These are phyloP conservation scores for Geosmithia flava DNA, from an alignment of 2,329 filamentous ascomycete species.

Conservation along the genomic window DNA sequence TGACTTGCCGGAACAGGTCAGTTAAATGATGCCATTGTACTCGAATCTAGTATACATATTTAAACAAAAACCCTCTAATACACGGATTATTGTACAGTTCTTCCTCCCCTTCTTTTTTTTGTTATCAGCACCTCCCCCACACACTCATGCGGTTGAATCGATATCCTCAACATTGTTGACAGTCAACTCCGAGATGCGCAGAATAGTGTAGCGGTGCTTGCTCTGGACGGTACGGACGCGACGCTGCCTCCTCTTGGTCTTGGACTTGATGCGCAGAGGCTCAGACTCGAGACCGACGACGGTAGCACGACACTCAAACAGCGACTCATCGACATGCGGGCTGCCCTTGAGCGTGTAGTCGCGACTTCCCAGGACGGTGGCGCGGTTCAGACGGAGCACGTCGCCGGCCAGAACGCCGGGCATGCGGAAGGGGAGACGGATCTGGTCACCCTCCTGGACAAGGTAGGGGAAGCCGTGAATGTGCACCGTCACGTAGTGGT, in stretches of 20 bases:
- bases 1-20: no score
- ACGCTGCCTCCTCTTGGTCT: conserved; percentile 69
- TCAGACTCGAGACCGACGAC: conserved; percentile 78
- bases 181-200: conserved; percentile 73
- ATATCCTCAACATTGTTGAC: conserved; percentile 36
- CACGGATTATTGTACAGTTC: neutral
- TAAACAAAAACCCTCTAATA: neutral
- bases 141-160: conserved; percentile 7
- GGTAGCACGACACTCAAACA: conserved; percentile 76
- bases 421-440: conserved; percentile 73
- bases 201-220: conserved; percentile 81
- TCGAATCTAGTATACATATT: neutral
- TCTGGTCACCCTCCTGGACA: conserved; percentile 59
- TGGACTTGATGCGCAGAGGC: conserved; percentile 64
- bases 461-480: conserved; percentile 74
- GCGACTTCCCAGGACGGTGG: conserved; percentile 67
- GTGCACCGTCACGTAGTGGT: conserved; percentile 69
- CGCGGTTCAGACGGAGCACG: conserved; percentile 76
- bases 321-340: conserved; percentile 69
- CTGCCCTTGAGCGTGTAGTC: conserved; percentile 77
- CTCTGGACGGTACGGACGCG: conserved; percentile 66
- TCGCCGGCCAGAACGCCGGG: conserved; percentile 68
- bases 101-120: neutral
- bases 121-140: neutral
- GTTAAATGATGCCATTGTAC: no score